Percentiles rank a stretch among this genome's conserved stretches.
These are phyloP conservation scores for Mycena galopus DNA, from an alignment of 768 basidiomycete genomes.

Conservation along the genomic window DNA sequence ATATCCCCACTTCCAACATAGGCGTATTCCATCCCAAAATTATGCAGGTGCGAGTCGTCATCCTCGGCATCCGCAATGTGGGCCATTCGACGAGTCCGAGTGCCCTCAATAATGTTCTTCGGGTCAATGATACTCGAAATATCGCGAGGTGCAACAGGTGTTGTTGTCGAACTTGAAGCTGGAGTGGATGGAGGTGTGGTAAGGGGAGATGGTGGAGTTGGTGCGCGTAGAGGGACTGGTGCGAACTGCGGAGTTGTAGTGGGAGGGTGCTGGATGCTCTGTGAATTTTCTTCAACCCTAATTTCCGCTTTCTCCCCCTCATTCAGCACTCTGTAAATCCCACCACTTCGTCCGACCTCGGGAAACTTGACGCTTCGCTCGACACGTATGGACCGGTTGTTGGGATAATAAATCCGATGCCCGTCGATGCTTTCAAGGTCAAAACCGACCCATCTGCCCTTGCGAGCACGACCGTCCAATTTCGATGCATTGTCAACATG, in stretches of 20 bases:
- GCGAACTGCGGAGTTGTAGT: background rate
- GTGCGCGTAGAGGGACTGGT: background rate
- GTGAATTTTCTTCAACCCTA: background rate
- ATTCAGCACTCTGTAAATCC: conserved; percentile 31
- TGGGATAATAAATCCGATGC: conserved; percentile 36
- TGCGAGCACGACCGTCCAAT: conserved; percentile 39
- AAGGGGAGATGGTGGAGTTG: conserved; percentile 12
- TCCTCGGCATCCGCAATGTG: background rate
- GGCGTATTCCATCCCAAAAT: conserved; percentile 1
- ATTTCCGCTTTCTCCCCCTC: conserved; percentile 32
- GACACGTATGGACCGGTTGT: background rate
- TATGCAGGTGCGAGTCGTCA: background rate
- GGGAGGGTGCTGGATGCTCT: conserved; percentile 34
- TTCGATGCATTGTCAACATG: conserved; percentile 39
- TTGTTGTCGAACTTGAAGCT: background rate
- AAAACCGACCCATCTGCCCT: conserved; percentile 51
- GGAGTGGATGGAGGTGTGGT: conserved; percentile 25
- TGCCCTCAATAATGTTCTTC: conserved; percentile 24
- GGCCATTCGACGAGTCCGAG: conserved; percentile 10
- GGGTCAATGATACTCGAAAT: conserved; percentile 23
- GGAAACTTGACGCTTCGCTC: background rate
- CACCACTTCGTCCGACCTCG: background rate
- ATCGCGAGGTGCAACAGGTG: conserved; percentile 11
- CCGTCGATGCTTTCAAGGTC: conserved; percentile 45
- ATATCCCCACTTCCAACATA: conserved; percentile 4